Conservation (phyloP, 768 basidiomycete genomes). For the Hericium rajendrae region DNA sequence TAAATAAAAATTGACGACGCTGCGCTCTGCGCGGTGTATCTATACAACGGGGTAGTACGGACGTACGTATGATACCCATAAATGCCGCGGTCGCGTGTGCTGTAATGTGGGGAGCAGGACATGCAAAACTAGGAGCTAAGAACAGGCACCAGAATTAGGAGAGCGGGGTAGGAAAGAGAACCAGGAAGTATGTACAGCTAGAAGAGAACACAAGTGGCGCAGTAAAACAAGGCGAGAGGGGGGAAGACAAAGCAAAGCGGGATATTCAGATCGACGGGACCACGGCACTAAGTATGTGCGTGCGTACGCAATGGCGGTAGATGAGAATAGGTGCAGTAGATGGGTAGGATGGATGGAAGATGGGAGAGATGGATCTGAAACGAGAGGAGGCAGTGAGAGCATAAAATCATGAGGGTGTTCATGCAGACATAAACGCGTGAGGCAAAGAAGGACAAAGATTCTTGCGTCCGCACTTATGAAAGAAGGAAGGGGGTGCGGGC, state of each 20-base stretch:
- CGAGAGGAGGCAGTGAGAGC: background rate
- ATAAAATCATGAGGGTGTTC: background rate
- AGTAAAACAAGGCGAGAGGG: background rate
- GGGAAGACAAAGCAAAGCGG: background rate
- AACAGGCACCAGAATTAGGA: background rate
- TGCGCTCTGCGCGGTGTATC: constrained; percentile 3
- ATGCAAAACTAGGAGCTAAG: background rate
- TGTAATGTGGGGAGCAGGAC: background rate
- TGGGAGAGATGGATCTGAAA: background rate
- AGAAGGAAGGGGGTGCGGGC: background rate
- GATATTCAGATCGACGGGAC: background rate
- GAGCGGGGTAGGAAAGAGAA: background rate
- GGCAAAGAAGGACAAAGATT: background rate
- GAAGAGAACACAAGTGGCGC: background rate
- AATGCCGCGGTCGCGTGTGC: background rate
- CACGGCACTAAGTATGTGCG: background rate
- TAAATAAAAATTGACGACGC: background rate
- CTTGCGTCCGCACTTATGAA: constrained; percentile 1
- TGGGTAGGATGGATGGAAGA: background rate
- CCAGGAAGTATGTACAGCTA: background rate
- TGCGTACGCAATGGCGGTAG: background rate
- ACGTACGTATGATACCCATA: background rate
- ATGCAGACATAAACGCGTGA: background rate
- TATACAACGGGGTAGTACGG: background rate
- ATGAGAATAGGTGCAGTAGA: background rate